Conservation (phyloP, 805 yeast species). For the Saccharomycopsis amapae region DNA sequence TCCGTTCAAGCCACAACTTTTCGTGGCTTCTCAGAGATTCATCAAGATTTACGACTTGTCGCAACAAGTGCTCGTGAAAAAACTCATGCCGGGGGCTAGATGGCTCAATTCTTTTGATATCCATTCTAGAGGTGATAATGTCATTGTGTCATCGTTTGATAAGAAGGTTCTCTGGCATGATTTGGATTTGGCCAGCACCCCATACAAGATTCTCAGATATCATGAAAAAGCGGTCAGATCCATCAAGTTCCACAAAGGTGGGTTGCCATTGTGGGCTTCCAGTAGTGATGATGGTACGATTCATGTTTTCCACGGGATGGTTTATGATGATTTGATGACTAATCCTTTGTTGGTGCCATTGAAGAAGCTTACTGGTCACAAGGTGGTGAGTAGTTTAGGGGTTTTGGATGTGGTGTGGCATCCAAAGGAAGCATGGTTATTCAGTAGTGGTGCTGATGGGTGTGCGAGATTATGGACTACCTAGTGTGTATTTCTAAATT, state of each 20-base stretch:
- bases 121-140: slow-evolving; percentile 94
- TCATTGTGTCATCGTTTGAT: slow-evolving; percentile 87
- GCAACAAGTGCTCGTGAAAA: slow-evolving; percentile 75
- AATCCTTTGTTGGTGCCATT: slow-evolving; percentile 94
- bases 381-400: slow-evolving; percentile 71
- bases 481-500: too few species aligned
- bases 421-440: slow-evolving; percentile 97
- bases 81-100: slow-evolving; percentile 90
- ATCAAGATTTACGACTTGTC: slow-evolving; percentile 86
- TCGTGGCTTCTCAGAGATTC: slow-evolving; percentile 90
- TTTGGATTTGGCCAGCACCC: slow-evolving; percentile 78
- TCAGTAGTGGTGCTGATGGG: slow-evolving; percentile 95
- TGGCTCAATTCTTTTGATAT: slow-evolving; percentile 89
- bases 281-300: slow-evolving; percentile 92
- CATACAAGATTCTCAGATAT: slow-evolving; percentile 91
- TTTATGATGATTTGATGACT: slow-evolving; percentile 90
- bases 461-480: slow-evolving; percentile 96
- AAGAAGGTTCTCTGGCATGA: slow-evolving; percentile 97
- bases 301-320: slow-evolving; percentile 94
- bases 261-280: slow-evolving; percentile 84
- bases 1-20: slow-evolving; percentile 89
- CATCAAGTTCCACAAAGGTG: slow-evolving; percentile 77
- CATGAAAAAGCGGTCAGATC: slow-evolving; percentile 92
- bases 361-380: slow-evolving; percentile 89
- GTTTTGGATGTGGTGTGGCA: slow-evolving; percentile 89